These are phyloP conservation scores for Sporothrix inflata DNA, from an alignment of 2,329 filamentous ascomycete genomes.

Conservation along the genomic window DNA sequence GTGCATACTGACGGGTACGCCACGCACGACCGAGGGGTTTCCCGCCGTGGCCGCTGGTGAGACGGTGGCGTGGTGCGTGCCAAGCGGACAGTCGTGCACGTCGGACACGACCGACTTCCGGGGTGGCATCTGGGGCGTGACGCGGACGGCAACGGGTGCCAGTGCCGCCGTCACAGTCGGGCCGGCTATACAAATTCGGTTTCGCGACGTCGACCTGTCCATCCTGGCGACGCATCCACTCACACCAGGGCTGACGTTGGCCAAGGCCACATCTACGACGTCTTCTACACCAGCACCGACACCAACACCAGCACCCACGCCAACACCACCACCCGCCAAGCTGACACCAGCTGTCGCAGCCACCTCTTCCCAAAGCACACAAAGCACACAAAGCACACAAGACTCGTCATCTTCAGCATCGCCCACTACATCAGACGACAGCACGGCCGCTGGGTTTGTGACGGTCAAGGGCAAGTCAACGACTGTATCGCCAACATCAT, in stretches of 20 bases:
- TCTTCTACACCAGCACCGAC: neutral
- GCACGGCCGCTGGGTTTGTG: neutral
- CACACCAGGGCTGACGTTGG: conserved; percentile 40
- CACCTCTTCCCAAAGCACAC: neutral
- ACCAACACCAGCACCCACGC: neutral
- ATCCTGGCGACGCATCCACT: conserved; percentile 45
- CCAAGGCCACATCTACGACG: conserved; percentile 18
- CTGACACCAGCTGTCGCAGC: neutral
- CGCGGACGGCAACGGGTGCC: conserved; percentile 32
- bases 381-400: neutral
- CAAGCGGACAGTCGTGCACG: conserved; percentile 45
- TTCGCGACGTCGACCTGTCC: conserved; percentile 42
- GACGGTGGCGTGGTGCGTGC: conserved; percentile 37
- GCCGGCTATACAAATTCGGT: conserved; percentile 47
- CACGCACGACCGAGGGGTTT: conserved; percentile 31
- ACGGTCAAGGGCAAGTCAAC: neutral
- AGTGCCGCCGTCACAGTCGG: conserved; percentile 40
- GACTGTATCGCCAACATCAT: neutral
- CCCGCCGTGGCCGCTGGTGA: conserved; percentile 32
- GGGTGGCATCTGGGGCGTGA: conserved; percentile 46
- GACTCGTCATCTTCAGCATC: neutral
- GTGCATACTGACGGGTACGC: conserved; percentile 36
- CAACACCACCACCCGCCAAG: neutral
- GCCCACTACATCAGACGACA: neutral
- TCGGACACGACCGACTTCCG: conserved; percentile 47